Base-by-base conservation (phyloP, 2,329 filamentous ascomycete genomes). In the Penicillium sclerotiorum region DNA sequence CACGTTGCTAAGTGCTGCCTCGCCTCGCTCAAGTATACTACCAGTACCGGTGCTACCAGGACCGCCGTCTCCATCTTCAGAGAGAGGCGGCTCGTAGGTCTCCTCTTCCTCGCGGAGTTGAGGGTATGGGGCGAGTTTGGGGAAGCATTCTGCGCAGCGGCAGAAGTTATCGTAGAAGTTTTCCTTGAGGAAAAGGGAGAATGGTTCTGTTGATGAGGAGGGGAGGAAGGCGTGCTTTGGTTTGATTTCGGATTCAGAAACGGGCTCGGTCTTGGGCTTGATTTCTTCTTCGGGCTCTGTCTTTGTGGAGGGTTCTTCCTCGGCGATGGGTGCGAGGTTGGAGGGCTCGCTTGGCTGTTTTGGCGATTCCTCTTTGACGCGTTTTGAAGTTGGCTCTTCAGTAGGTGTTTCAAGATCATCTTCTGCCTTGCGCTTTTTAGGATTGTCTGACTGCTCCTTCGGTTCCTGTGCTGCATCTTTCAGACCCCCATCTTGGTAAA, bases 71-170 rank as follows among this genome's bases (percentile, higher is more conserved):
- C 77, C 81, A 13, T 80, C 77, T 1, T 85, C 82, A 0, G 91
- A 96, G 5, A 96, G 76, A 1, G 93, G 91, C 0, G 93, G 94
- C 63, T 96, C 91, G 71, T 99, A 99, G 1, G 85, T 86, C 27
- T 96, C 90, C 77, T 99, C 94, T 71, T 95, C 91, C 64, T 97
- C 92, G 8, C 96, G 84, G 9, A 99, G 87, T 64, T 95, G 89
- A 0, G 85, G 83, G 66, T 95, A 85, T 0, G 77, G 73, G 47
- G 83, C 77, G 1, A 97, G 81, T 11, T 82, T 75, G 1, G 85
- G 84, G 72, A 90, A 96, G 75, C 92, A 96, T n/a, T 79, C 73
- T 13, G 82, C 68, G 72, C 94, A 99, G 64, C 80, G 89, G 76
- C 94, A 99, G 61, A 99, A 76, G 52, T 86, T 78, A 33, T 88